Evolutionary conservation across 1,284 basidiomycete genomes (phyloP).

Genomic region (Erythrobasidium hasegawianum): DNA sequence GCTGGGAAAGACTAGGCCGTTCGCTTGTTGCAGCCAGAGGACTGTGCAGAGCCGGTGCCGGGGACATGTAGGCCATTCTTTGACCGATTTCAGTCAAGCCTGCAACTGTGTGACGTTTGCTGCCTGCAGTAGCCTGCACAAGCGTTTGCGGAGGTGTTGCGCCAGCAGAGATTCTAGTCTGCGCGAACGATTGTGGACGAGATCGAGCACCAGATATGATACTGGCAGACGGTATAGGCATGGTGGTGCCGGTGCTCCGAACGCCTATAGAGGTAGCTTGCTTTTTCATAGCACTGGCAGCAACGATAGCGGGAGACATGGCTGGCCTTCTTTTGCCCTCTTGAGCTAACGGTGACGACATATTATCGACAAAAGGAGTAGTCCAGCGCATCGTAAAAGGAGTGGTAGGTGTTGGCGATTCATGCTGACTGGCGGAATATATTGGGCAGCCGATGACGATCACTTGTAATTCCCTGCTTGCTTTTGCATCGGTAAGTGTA

Average conservation of each 20-base stretch:
- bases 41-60: not conserved
- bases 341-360: no score
- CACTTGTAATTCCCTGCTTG: not conserved
- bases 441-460: not conserved
- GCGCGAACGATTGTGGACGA: no score
- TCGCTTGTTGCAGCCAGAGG: not conserved
- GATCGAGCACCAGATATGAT: not conserved
- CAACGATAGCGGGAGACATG: not conserved
- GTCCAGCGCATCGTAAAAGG: not conserved
- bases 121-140: not conserved
- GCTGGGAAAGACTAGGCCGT: not conserved
- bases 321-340: not conserved
- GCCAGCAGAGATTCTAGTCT: no score
- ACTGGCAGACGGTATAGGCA: not conserved
- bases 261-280: not conserved
- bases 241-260: not conserved
- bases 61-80: not conserved
- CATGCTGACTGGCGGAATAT: no score
- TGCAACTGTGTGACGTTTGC: not conserved
- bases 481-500: not conserved
- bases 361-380: not conserved
- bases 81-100: not conserved
- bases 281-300: not conserved
- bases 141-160: not conserved
- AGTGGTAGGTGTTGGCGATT: not conserved